phyloP scores from a whole-genome alignment of 768 basidiomycete species.

The Termitomyces sp. region DNA sequence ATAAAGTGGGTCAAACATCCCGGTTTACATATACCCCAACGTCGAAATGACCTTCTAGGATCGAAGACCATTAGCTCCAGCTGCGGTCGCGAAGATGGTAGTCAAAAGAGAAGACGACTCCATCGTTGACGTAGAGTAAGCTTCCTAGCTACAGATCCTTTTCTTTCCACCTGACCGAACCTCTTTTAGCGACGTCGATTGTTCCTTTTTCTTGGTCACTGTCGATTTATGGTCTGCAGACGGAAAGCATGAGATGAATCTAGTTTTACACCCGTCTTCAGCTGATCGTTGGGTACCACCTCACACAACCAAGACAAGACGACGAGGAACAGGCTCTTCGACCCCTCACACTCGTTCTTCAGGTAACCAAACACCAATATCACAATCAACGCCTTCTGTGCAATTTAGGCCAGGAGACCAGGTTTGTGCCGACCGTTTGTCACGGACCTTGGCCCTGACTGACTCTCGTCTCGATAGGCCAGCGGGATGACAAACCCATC shows the following conservation, averaged over 20 bases:
- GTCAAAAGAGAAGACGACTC: conserved; percentile 63
- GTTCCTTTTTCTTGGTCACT: conserved; percentile 83
- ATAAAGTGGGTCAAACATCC: conserved; percentile 57
- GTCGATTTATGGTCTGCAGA: conserved; percentile 92
- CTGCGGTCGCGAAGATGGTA: conserved; percentile 81
- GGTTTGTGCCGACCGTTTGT: conserved; percentile 24
- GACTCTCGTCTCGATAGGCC: conserved; percentile 11
- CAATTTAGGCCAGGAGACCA: conserved; percentile 39
- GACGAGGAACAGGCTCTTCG: conserved; percentile 35
- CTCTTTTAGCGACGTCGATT: conserved; percentile 66
- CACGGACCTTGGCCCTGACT: conserved; percentile 7
- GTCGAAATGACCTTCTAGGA: conserved; percentile 46
- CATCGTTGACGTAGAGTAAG: conserved; percentile 73
- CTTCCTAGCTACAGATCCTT: conserved; percentile 12
- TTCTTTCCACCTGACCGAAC: neutral
- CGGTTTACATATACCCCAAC: conserved; percentile 12
- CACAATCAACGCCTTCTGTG: conserved; percentile 42
- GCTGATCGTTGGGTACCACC: conserved; percentile 66
- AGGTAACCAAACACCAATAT: conserved; percentile 41
- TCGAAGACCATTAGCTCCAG: conserved; percentile 87
- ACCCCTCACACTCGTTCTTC: conserved; percentile 27
- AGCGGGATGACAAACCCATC: conserved; percentile 25
- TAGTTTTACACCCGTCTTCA: conserved; percentile 83
- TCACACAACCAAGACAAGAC: conserved; percentile 33
- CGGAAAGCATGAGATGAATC: conserved; percentile 78